Base-by-base conservation (phyloP, 176 grass and related monocot species). In the Eragrostis nindensis region DNA sequence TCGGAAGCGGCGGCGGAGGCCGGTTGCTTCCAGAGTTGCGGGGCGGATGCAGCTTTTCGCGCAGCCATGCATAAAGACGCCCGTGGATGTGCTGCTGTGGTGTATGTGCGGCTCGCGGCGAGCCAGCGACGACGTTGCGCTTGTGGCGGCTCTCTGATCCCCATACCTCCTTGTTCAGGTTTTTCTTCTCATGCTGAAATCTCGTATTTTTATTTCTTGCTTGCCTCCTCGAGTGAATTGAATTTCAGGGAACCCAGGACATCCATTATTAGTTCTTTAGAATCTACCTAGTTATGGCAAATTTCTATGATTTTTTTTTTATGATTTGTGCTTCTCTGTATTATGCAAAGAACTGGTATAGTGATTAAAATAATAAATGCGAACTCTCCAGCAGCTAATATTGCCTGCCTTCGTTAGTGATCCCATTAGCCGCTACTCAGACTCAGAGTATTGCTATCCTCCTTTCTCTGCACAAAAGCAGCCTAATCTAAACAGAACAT, bases 401-500 rank as follows among this genome's bases (percentile, higher is more conserved):
- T 17, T 4, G 1, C 32, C 32, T 5, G 52, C 19, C 18, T 55
- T 21, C 52, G 7, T n/a, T 55, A 55, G 52, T n/a, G 2, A 55
- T n/a, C 18, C 17, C 18, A 8, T 55, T 54, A 21, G 52, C 18
- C 21, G 21, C 0, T n/a, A 8, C 18, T 21, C 18, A 55, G 21
- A 55, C 19, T 36, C n/a, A n/a, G n/a, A n/a, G n/a, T 53, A 1
- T 21, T 55, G 5, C 21, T 55, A 21, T 54, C 7, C 52, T 55
- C 19, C 19, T 14, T 7, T 41, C 50, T 60, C 13, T 53, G 64
- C 18, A 68, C 29, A 67, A 70, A 56, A 45, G 83, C 45, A 65
- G 46, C 69, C 69, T 73, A 72, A 76, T 9, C 80, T 80, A 32
- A 29, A 54, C 47, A 21, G 18, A 32, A 2, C 39, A 24, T 15